These are phyloP conservation scores for Pulveroboletus sp. DNA, from an alignment of 768 basidiomycete species.

Conservation along the genomic window DNA sequence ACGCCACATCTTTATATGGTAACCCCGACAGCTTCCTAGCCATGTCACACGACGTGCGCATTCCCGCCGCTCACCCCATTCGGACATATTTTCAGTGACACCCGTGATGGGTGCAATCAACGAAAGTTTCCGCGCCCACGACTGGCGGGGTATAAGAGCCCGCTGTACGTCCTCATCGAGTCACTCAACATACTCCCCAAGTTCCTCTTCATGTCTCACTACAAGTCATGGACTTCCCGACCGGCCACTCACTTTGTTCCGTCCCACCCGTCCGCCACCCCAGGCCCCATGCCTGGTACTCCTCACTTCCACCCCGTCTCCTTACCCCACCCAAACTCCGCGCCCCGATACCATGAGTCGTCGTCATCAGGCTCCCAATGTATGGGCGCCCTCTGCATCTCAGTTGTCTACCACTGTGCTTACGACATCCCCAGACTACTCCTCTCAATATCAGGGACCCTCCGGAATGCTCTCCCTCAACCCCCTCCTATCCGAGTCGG, in stretches of 20 bases:
- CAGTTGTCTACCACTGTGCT: background rate
- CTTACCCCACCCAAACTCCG: constrained; percentile 30
- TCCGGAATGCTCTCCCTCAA: constrained; percentile 22
- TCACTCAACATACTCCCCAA: constrained; percentile 19
- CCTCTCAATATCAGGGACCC: constrained; percentile 4
- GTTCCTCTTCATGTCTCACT: constrained; percentile 22
- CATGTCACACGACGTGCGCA: constrained; percentile 21
- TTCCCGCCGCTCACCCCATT: constrained; percentile 24
- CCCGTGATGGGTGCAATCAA: constrained; percentile 3
- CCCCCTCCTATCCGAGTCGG: constrained; percentile 26
- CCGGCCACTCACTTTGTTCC: constrained; percentile 4
- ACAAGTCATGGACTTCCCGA: constrained; percentile 21
- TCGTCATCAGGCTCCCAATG: constrained; percentile 16
- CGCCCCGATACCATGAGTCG: constrained; percentile 14
- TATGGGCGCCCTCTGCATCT: constrained; percentile 6
- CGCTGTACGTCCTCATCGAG: constrained; percentile 8
- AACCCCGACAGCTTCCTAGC: constrained; percentile 14
- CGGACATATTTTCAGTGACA: constrained; percentile 14
- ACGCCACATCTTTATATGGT: constrained; percentile 22
- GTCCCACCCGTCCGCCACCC: constrained; percentile 14
- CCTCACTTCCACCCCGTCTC: constrained; percentile 29
- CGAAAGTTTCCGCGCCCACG: constrained; percentile 20
- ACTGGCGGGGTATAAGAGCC: constrained; percentile 27
- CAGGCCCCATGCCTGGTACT: constrained; percentile 22
- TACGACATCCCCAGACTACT: constrained; percentile 9